phyloP scores from a whole-genome alignment of 495 filamentous ascomycete species.

The Letharia columbiana region DNA sequence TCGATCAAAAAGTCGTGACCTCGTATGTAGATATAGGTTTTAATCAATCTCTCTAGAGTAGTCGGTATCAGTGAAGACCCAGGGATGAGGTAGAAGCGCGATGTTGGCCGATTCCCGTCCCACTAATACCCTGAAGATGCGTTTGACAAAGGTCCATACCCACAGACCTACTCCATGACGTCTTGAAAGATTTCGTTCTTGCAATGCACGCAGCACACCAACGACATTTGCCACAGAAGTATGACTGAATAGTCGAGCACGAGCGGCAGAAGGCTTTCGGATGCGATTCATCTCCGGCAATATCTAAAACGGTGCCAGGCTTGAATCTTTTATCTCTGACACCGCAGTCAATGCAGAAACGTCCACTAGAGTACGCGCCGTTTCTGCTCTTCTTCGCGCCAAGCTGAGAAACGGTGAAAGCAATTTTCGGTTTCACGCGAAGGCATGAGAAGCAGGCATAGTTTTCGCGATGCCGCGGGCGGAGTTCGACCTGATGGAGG shows the following conservation, averaged over 20 bases:
- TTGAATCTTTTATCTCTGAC: neutral
- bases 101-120: neutral
- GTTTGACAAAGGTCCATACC: no score
- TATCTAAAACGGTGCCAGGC: neutral
- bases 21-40: no score
- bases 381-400: neutral
- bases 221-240: neutral
- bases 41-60: no score
- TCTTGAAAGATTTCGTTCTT: neutral
- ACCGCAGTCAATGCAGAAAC: neutral
- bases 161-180: no score
- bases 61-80: no score
- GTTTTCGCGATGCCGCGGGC: neutral
- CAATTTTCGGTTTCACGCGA: neutral
- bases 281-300: conserved; percentile 1
- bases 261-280: neutral
- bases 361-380: neutral
- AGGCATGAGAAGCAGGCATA: neutral
- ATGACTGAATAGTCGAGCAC: neutral
- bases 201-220: conserved; percentile 1
- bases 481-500: neutral
- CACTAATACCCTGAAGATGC: neutral
- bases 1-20: no score
- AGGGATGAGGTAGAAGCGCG: no score
- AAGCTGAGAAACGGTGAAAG: neutral